Percentiles rank a stretch among this genome's conserved stretches.
Conservation (phyloP, 2,329 filamentous ascomycete species). For the Chrysoporthe puriensis region DNA sequence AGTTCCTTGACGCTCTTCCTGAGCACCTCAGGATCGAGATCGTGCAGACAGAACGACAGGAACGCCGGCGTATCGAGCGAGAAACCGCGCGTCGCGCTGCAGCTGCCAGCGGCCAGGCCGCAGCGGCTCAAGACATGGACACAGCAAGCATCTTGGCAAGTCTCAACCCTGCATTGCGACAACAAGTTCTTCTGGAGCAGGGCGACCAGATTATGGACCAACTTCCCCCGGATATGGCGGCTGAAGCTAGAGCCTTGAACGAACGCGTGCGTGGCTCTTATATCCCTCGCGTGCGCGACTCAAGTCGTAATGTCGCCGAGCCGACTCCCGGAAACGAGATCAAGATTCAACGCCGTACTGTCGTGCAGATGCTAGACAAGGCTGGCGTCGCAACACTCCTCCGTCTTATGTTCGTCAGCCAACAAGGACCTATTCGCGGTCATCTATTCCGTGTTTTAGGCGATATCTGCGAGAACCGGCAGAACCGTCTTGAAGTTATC, state of each 20-base stretch:
- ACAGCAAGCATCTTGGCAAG: constrained; percentile 90
- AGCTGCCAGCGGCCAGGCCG: constrained; percentile 57
- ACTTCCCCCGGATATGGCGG: constrained; percentile 82
- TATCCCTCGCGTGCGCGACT: constrained; percentile 38
- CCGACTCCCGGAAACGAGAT: constrained; percentile 42
- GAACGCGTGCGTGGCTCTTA: constrained; percentile 42
- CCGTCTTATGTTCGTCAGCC: constrained; percentile 96
- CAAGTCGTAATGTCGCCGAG: constrained; percentile 33
- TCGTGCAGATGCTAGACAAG: constrained; percentile 97
- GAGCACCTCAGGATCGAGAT: constrained; percentile 89
- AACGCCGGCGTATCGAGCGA: constrained; percentile 84
- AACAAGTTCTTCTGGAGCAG: constrained; percentile 88
- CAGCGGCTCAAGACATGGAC: constrained; percentile 73
- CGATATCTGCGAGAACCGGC: constrained; percentile 94
- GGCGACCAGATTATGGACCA: constrained; percentile 85
- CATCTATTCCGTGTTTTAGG: constrained; percentile 86
- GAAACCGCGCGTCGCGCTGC: constrained; percentile 76
- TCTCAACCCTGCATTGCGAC: constrained; percentile 80
- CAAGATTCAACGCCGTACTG: constrained; percentile 76
- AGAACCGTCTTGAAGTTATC: constrained; percentile 91
- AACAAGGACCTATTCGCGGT: constrained; percentile 82
- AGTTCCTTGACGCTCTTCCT: constrained; percentile 91
- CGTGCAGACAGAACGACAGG: constrained; percentile 85
- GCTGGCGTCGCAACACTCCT: constrained; percentile 92
- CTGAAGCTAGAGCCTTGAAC: constrained; percentile 76